These are phyloP conservation scores for Dryas integrifolia DNA, from an alignment of 331 rosid genomes.

Conservation along the genomic window DNA sequence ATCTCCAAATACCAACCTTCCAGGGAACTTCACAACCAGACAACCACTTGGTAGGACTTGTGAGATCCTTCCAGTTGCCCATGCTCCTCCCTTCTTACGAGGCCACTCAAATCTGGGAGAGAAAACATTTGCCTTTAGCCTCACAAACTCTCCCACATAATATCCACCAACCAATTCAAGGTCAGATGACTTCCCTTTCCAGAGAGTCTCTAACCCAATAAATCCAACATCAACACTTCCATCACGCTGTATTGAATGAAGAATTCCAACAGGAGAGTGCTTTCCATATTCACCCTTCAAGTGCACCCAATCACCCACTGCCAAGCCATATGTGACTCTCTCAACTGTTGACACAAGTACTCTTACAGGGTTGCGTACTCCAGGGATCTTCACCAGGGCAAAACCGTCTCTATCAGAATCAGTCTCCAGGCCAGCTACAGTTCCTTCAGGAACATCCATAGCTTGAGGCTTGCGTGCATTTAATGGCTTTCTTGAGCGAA, in stretches of 20 bases:
- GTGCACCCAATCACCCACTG: slow-evolving; percentile 42
- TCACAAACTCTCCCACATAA: slow-evolving; percentile 40
- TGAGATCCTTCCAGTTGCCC: slow-evolving; percentile 41
- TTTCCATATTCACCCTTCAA: slow-evolving; percentile 23
- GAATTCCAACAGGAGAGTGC: slow-evolving; percentile 41
- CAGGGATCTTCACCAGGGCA: slow-evolving; percentile 35
- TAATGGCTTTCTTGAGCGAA: slow-evolving; percentile 40
- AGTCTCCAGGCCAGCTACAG: slow-evolving; percentile 34
- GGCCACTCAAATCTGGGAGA: slow-evolving; percentile 48
- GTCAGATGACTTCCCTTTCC: slow-evolving; percentile 35
- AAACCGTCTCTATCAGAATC: slow-evolving; percentile 26
- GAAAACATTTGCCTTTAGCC: slow-evolving; percentile 28
- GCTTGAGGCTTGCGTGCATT: slow-evolving; percentile 30
- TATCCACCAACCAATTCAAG: slow-evolving; percentile 25
- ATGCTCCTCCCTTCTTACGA: slow-evolving; percentile 26
- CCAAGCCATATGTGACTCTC: slow-evolving; percentile 34
- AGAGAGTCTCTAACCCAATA: slow-evolving; percentile 40
- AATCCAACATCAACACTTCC: slow-evolving; percentile 38
- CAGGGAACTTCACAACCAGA: slow-evolving; percentile 43
- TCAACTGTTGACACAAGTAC: slow-evolving; percentile 32
- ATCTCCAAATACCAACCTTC: slow-evolving; percentile 36
- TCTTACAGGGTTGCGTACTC: slow-evolving; percentile 33
- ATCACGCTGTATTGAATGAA: slow-evolving; percentile 38
- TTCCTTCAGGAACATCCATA: slow-evolving; percentile 38
- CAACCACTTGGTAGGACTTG: slow-evolving; percentile 44